Base-by-base conservation (phyloP, 192 early-diverging fungal species). In the Backusella westeae region DNA sequence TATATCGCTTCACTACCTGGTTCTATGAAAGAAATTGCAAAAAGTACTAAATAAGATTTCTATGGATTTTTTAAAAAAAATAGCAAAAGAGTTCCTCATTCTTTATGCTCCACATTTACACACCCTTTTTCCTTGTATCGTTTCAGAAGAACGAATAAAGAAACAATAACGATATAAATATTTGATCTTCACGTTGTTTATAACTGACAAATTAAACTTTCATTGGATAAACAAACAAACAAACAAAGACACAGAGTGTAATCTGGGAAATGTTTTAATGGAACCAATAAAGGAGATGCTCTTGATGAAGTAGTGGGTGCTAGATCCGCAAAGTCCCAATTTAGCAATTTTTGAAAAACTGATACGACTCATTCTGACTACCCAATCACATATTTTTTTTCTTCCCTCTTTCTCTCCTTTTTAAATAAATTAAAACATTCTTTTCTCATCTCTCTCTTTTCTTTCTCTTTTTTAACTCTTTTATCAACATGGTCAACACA, bases 291-390 rank as follows among this genome's bases (percentile, higher is more conserved):
- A 63, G 56, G 9, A 23, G 23, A 39, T 10, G 56, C 10, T 29
- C 21, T 53, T 53, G 21, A 56, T 6, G 8, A 26, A 56, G 10
- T 8, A 56, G 15, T 14, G 14, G 15, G 15, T 44, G 42, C 5
- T 12, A 63, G 56, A 63, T 63, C 56, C 56, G 56, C 26, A 49
- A 29, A 26, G 12, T 26, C 56, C 56, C 26, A 29, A 63, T 63
- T 29, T 63, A 63, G 56, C 26, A 63, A 63, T 63, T 63, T 63
- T 63, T 44, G 42, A 29, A 63, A 59, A 63, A 29, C 56, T 63
- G 56, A 63, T 63, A 63, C 21, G 56, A 63, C 56, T 63, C 56
- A 63, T 63, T 29, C 56, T 63, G 56, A 63, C 56, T 29, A 63
- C 56, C 56, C 56, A 63, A 63, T 63, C 56, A 63, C 21, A n/a